Conservation (phyloP, 2,329 filamentous ascomycete genomes). For the Diaporthe destruens region DNA sequence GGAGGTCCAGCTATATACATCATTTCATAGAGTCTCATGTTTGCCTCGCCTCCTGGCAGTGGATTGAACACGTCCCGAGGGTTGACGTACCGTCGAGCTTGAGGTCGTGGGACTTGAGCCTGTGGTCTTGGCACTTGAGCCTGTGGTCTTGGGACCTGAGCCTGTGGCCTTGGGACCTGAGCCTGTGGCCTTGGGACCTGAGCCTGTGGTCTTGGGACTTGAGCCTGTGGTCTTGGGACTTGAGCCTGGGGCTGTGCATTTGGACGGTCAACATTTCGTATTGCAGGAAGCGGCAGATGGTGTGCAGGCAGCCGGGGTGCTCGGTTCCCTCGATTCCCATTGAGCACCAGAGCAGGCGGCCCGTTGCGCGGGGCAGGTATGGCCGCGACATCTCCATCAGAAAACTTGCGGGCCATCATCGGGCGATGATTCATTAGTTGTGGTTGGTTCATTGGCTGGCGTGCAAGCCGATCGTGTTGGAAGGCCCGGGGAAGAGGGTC, state of each 20-base stretch:
- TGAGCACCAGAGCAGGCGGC: neutral
- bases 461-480: neutral
- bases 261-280: neutral
- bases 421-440: too few species aligned
- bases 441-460: too few species aligned
- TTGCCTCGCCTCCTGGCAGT: neutral
- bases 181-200: too few species aligned
- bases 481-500: neutral
- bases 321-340: neutral
- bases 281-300: neutral
- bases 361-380: too few species aligned
- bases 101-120: neutral
- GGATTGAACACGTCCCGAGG: constrained; percentile 2
- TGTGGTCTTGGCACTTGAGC: neutral
- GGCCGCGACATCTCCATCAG: too few species aligned
- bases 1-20: neutral
- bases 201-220: too few species aligned
- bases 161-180: too few species aligned
- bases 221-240: too few species aligned
- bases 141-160: too few species aligned
- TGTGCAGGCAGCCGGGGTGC: neutral
- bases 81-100: neutral
- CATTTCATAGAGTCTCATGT: neutral
- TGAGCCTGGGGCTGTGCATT: neutral
- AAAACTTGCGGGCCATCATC: too few species aligned